Evolutionary conservation across 352 stramenopile species (phyloP), one percentile per base, ranked within the genome.

Genomic region (Blastocystis hominis): DNA sequence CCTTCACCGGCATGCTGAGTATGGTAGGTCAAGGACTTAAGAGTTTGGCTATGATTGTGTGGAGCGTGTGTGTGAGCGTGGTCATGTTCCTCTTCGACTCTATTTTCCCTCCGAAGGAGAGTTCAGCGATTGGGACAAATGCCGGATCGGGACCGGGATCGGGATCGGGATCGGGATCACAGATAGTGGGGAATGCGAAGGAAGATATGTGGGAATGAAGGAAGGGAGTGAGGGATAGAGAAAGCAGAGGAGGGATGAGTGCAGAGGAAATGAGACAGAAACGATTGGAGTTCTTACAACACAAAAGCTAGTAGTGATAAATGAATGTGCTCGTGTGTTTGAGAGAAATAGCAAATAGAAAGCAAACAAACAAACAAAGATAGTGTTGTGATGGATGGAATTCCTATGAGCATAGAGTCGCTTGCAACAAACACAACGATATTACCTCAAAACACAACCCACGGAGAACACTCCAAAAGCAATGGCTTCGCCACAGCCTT

Each of bases 11-110:
- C 4, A 84, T 84, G 72, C 17, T 66, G 9, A 15, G 24, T 20
- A 47, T 66, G 38, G 53, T 53, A 0, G 36, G 46, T 24, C 1
- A 20, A 59, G 50, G 10, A 13, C 13, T 59, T n/a, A 59, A 20
- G 10, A 59, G 10, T 59, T 5, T 40, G 15, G 72, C 44, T 3
- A 30, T 55, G 3, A 53, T 68, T 0, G 50, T 59, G 10, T 59
- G 50, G 50, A 59, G n/a, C 1, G 36, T 2, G 7, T 3, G 66
- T 3, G 72, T 64, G n/a, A 53, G 34, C 4, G 44, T 84, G 50
- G n/a, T 34, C 30, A 1, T 84, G 2, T 84, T 84, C 44, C 34
- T 68, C 40, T 84, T 84, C 55, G 54, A 84, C 53, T 84, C 72
- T 9, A 47, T 84, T 10, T 84, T 84, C 72, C 72, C 72, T 17